Base-by-base conservation (phyloP, 345 rosid species). In the Streptanthus diversifolius region DNA sequence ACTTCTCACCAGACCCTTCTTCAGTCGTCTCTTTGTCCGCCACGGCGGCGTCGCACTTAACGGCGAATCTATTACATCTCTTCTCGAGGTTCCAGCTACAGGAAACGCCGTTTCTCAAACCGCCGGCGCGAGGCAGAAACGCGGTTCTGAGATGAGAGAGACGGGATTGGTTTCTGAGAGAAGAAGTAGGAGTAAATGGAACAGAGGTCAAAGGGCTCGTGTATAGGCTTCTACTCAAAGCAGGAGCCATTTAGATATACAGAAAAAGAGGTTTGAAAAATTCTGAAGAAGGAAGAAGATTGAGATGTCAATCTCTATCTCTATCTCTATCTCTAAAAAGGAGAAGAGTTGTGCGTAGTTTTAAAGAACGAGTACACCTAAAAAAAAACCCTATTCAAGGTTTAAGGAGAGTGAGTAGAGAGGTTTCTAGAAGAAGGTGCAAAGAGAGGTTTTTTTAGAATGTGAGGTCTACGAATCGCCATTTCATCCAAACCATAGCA, bases 1-100 rank as follows among this genome's bases (percentile, higher is more conserved):
- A 95, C 83, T 87, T 90, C 88, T 95, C 99, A 32, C 90, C 97
- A 3, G 96, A 78, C 29, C 82, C 71, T 70, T 88, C 97, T 0
- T 87, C 58, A 18, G 90, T 82, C 4, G 91, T 85, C 70, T 95
- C 96, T 49, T 95, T 85, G 83, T 95, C 97, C 3, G 93, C 96
- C 40, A 95, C 97, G 0, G 92, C 88, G 0, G 97, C 90, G 72
- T 86, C 88, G 27, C 92, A 91, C 25, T 88, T 80, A 7, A 87
- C 82, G 2, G 81, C 69, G 77, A 88, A 41, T 21, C 90, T 83
- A 40, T 80, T 62, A 61, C 66, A 77, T 78, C 83, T 77, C 82
- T 76, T 83, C 44, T 82, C 85, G 25, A 84, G 80, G 49, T 72
- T 72, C 93, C 89, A 89, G 59, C 71, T 27, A 64, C 83, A 82